Conservation (phyloP, 352 stramenopile genomes). For the Achlya hypogyna region DNA sequence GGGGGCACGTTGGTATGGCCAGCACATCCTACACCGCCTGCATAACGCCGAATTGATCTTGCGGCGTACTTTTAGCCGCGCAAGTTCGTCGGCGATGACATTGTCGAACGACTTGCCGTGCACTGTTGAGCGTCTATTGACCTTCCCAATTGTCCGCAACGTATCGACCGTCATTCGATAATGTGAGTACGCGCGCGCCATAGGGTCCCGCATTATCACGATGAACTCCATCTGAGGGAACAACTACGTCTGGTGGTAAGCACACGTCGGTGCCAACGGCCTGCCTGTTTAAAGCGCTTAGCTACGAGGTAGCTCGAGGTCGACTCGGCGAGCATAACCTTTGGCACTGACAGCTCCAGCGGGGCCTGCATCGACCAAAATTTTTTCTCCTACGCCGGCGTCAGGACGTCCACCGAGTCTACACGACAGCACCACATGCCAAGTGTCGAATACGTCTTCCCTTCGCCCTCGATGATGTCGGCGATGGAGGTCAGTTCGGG, state of each 20-base stretch:
- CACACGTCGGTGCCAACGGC: not conserved
- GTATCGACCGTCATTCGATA: slow-evolving; percentile 89
- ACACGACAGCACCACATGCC: slow-evolving; percentile 43
- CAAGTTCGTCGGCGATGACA: slow-evolving; percentile 81
- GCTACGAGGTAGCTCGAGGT: slow-evolving; percentile 75
- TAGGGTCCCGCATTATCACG: slow-evolving; percentile 89
- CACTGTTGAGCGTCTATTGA: slow-evolving; percentile 63
- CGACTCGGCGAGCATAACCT: slow-evolving; percentile 81
- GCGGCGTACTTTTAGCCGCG: slow-evolving; percentile 53
- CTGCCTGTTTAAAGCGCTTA: slow-evolving; percentile 30
- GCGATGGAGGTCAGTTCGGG: not conserved
- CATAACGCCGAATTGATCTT: not conserved
- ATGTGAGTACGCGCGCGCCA: slow-evolving; percentile 86
- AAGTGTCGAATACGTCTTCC: slow-evolving; percentile 25
- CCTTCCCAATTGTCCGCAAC: slow-evolving; percentile 64
- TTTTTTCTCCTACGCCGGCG: slow-evolving; percentile 52
- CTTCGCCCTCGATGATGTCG: not conserved
- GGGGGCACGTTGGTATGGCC: slow-evolving; percentile 19
- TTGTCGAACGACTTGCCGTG: slow-evolving; percentile 77
- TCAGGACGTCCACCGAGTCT: too few species aligned
- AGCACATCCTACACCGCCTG: slow-evolving; percentile 22
- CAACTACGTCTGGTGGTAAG: slow-evolving; percentile 42
- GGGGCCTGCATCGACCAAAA: slow-evolving; percentile 37
- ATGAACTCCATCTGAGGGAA: slow-evolving; percentile 66
- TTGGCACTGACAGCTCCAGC: slow-evolving; percentile 31